Evolutionary conservation across 345 rosid genomes (phyloP).

Genomic region (Euclidium syriacum): DNA sequence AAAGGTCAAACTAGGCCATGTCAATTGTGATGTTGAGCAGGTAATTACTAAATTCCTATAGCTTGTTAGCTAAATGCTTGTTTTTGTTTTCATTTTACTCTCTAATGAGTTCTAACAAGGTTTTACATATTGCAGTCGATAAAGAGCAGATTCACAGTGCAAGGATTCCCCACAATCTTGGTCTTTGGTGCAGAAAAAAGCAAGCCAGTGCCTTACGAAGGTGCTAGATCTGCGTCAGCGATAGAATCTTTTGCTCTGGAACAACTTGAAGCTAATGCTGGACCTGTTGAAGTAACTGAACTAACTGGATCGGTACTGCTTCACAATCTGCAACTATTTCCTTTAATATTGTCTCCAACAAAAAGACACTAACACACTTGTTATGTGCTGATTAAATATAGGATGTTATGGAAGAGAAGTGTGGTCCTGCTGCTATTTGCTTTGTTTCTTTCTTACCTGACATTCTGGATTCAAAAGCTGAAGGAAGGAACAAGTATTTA

Average conservation of each 20-base stretch:
- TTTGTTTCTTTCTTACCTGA: slow-evolving; percentile 93
- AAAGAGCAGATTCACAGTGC: slow-evolving; percentile 87
- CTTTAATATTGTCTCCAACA: not conserved
- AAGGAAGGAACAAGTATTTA: slow-evolving; percentile 86
- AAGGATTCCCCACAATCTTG: slow-evolving; percentile 95
- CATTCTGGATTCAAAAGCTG: slow-evolving; percentile 92
- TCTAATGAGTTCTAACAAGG: slow-evolving; percentile 10
- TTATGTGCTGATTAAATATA: slow-evolving; percentile 30
- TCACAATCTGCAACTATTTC: not conserved
- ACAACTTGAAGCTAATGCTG: slow-evolving; percentile 79
- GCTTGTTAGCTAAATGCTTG: not conserved
- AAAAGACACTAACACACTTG: not conserved
- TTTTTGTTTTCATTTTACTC: not conserved
- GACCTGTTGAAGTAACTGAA: slow-evolving; percentile 85
- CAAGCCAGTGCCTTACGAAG: slow-evolving; percentile 71
- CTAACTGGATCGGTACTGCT: slow-evolving; percentile 65
- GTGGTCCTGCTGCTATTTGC: slow-evolving; percentile 91
- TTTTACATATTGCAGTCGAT: slow-evolving; percentile 54
- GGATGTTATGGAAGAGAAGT: slow-evolving; percentile 87
- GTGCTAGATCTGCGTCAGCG: slow-evolving; percentile 86
- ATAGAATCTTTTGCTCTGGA: slow-evolving; percentile 85
- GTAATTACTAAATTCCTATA: slow-evolving; percentile 28
- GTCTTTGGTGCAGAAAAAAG: slow-evolving; percentile 91
- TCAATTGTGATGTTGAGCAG: slow-evolving; percentile 85
- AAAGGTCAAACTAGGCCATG: slow-evolving; percentile 92